Conservation (phyloP, 768 basidiomycete species). For the Trametes maxima region DNA sequence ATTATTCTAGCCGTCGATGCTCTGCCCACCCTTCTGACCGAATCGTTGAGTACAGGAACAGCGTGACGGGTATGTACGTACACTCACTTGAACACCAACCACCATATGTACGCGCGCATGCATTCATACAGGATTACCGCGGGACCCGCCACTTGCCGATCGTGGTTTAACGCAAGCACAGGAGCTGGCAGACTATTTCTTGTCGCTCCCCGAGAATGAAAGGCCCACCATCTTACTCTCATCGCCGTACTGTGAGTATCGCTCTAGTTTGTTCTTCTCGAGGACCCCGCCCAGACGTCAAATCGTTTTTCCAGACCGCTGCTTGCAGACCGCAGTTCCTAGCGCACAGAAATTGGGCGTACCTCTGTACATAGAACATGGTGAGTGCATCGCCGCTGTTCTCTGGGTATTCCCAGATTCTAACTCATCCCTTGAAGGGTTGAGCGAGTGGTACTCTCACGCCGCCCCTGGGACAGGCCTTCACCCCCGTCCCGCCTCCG, state of each 20-base stretch:
- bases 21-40: neutral
- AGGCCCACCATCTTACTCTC: conserved; percentile 81
- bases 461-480: conserved; percentile 66
- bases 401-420: neutral
- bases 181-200: conserved; percentile 68
- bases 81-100: neutral
- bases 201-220: conserved; percentile 62
- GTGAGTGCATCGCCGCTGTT: conserved; percentile 35
- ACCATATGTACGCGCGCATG: neutral
- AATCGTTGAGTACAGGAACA: conserved; percentile 6
- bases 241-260: conserved; percentile 75
- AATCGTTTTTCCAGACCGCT: conserved; percentile 64
- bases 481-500: conserved; percentile 71
- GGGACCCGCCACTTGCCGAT: conserved; percentile 74
- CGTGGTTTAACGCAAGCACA: conserved; percentile 75
- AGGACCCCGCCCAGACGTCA: neutral
- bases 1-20: conserved; percentile 19
- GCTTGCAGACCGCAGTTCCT: conserved; percentile 78
- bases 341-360: conserved; percentile 59
- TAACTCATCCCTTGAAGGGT: conserved; percentile 41
- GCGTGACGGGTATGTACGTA: conserved; percentile 23
- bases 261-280: neutral
- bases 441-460: conserved; percentile 82
- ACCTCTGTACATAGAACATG: conserved; percentile 81
- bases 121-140: conserved; percentile 59